Evolutionary conservation across 2,329 filamentous ascomycete genomes (phyloP).

Genomic region (Shiraia sp.): DNA sequence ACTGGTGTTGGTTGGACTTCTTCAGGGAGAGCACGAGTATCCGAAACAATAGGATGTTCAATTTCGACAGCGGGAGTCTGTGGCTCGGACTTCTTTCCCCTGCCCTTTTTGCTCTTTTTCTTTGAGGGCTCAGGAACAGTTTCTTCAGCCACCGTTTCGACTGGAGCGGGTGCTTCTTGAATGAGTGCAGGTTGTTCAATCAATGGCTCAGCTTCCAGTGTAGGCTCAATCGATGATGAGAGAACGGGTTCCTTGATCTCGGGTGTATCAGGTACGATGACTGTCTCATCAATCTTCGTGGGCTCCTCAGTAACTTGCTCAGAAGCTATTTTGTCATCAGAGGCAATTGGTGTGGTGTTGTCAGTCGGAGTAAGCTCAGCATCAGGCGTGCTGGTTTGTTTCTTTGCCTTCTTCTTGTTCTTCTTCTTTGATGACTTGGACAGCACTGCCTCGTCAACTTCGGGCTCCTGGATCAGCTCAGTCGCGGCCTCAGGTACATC

Average conservation of each 20-base stretch:
- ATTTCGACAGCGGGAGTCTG: conserved; percentile 10
- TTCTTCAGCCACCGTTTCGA: conserved; percentile 6
- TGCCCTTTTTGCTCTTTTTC: conserved; percentile 22
- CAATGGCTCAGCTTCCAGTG: background rate
- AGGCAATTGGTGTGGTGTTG: conserved; percentile 10
- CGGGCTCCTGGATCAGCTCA: conserved; percentile 1
- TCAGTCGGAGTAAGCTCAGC: no score
- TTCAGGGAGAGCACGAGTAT: conserved; percentile 1
- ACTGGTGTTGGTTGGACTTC: conserved; percentile 1
- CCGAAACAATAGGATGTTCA: conserved; percentile 3
- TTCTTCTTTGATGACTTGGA: conserved; percentile 23
- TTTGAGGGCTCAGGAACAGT: conserved; percentile 2
- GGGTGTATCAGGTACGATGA: background rate
- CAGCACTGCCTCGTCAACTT: conserved; percentile 6
- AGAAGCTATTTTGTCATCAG: conserved; percentile 2
- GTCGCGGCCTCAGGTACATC: background rate
- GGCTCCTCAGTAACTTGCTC: background rate
- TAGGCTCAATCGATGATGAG: background rate
- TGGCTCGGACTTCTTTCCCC: conserved; percentile 22
- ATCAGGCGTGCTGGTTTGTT: conserved; percentile 8
- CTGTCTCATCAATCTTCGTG: conserved; percentile 3
- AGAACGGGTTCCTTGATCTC: background rate
- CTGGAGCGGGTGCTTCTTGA: conserved; percentile 1
- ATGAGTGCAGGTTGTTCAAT: conserved; percentile 5
- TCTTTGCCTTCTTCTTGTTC: conserved; percentile 32